phyloP scores from a whole-genome alignment of 1,139 yeast genomes.

The Wickerhamomyces sp. region DNA sequence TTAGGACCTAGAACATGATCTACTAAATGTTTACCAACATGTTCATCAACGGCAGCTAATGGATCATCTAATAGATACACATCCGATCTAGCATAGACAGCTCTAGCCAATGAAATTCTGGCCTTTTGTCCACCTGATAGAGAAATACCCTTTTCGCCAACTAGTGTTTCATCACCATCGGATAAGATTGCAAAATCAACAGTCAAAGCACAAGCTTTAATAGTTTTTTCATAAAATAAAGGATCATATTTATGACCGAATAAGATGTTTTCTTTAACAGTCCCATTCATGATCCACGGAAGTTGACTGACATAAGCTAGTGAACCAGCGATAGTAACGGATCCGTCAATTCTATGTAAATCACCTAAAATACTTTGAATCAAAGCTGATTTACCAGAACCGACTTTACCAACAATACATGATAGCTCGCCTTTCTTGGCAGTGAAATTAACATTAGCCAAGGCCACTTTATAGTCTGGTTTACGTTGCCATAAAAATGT shows the following conservation, averaged over 20 bases:
- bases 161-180: slow-evolving; percentile 86
- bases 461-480: slow-evolving; percentile 73
- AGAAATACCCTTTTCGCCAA: slow-evolving; percentile 96
- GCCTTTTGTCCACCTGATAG: slow-evolving; percentile 98
- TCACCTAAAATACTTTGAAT: slow-evolving; percentile 86
- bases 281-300: slow-evolving; percentile 96
- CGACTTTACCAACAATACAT: slow-evolving; percentile 91
- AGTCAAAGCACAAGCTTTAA: slow-evolving; percentile 86
- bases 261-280: slow-evolving; percentile 82
- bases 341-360: slow-evolving; percentile 73
- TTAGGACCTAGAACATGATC: slow-evolving; percentile 75
- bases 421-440: slow-evolving; percentile 79
- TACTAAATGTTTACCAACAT: slow-evolving; percentile 82
- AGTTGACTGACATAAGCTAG: slow-evolving; percentile 89
- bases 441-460: slow-evolving; percentile 61
- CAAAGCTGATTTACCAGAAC: slow-evolving; percentile 87
- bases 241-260: slow-evolving; percentile 87
- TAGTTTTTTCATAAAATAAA: slow-evolving; percentile 69
- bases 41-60: slow-evolving; percentile 94
- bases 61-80: slow-evolving; percentile 87
- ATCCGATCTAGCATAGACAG: slow-evolving; percentile 93
- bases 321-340: slow-evolving; percentile 68
- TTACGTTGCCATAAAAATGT: slow-evolving; percentile 87
- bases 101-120: slow-evolving; percentile 86
- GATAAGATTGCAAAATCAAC: slow-evolving; percentile 76